A percentile compares a stretch with the other conserved stretches of the same genome.
phyloP scores from a whole-genome alignment of 108 stramenopile genomes.

The Conticribra guillardii region DNA sequence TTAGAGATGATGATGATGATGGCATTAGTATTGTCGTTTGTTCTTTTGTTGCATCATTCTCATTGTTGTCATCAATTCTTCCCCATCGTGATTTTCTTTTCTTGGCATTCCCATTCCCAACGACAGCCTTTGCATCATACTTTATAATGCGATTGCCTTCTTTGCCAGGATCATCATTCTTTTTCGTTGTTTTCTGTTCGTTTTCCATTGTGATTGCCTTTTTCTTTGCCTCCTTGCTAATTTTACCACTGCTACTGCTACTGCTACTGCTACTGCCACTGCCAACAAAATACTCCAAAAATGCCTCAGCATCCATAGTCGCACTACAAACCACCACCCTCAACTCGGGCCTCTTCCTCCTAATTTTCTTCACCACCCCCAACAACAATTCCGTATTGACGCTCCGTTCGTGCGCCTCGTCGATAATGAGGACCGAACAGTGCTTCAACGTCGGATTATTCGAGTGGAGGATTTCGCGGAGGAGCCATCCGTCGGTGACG shows the following conservation, averaged over 20 bases:
- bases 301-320: slow-evolving; percentile 93
- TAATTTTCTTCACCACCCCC: slow-evolving; percentile 89
- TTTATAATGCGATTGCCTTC: too few relatives aligned
- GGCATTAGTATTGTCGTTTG: not conserved
- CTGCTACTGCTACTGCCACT: not conserved
- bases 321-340: slow-evolving; percentile 96
- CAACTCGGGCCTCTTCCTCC: slow-evolving; percentile 75
- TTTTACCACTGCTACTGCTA: not conserved
- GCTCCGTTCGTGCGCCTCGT: slow-evolving; percentile 96
- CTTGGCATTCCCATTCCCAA: not conserved
- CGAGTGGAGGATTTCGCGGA: slow-evolving; percentile 88
- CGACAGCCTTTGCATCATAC: too few relatives aligned
- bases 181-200: slow-evolving; percentile 23
- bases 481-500: slow-evolving; percentile 92
- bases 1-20: not conserved
- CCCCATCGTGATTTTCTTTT: slow-evolving; percentile 52
- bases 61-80: slow-evolving; percentile 14
- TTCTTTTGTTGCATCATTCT: not conserved
- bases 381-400: slow-evolving; percentile 90
- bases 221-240: slow-evolving; percentile 19
- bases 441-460: slow-evolving; percentile 89
- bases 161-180: slow-evolving; percentile 35
- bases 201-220: not conserved
- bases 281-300: slow-evolving; percentile 89
- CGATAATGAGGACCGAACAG: slow-evolving; percentile 94